phyloP scores from a whole-genome alignment of 352 stramenopile species.

The Phytophthora colocasiae region DNA sequence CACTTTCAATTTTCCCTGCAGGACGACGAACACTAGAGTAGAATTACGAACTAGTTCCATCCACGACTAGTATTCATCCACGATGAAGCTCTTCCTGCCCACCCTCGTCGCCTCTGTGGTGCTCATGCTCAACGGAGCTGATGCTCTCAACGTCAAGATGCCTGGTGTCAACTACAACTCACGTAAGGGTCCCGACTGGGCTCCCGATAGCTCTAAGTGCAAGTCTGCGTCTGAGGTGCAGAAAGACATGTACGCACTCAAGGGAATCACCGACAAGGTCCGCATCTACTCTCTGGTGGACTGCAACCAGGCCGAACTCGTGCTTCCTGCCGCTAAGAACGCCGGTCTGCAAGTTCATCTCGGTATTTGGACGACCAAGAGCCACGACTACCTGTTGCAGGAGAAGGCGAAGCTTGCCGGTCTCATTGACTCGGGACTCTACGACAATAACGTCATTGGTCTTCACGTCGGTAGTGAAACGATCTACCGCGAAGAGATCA shows the following conservation, averaged over 20 bases:
- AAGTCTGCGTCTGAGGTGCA: conserved; percentile 55
- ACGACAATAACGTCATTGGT: conserved; percentile 58
- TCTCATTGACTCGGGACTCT: conserved; percentile 47
- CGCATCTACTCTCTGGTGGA: conserved; percentile 77
- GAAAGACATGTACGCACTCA: conserved; percentile 63
- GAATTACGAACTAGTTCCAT: not conserved
- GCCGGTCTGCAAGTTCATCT: conserved; percentile 62
- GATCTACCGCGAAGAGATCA: conserved; percentile 74
- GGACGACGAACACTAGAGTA: not conserved
- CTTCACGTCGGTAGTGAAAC: conserved; percentile 73
- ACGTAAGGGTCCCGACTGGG: conserved; percentile 65
- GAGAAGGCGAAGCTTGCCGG: conserved; percentile 55
- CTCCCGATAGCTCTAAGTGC: conserved; percentile 42
- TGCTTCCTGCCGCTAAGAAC: conserved; percentile 56
- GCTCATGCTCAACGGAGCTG: conserved; percentile 18
- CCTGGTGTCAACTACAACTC: conserved; percentile 84
- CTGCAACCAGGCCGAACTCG: conserved; percentile 51
- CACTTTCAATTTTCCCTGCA: not conserved
- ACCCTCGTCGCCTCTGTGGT: conserved; percentile 23
- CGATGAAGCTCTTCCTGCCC: conserved; percentile 44
- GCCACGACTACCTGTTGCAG: conserved; percentile 44
- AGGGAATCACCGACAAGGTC: conserved; percentile 55
- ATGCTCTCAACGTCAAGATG: conserved; percentile 62
- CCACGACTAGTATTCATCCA: conserved; percentile 5
- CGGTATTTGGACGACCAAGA: conserved; percentile 65